Conservation (phyloP, 257 asterid genomes). For the Rehmannia glutinosa region DNA sequence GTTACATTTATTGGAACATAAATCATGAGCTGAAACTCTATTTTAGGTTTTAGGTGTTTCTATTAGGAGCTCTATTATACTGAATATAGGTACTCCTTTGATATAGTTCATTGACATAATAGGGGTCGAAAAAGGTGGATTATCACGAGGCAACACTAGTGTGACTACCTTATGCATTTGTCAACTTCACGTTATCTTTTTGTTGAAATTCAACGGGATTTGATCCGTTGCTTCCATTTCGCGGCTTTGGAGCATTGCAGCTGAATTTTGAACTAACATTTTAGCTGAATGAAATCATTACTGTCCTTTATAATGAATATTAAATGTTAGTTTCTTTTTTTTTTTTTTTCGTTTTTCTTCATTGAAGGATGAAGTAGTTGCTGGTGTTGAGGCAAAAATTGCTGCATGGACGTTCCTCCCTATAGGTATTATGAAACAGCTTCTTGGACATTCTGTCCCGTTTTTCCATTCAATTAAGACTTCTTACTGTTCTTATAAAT, state of each 20-base stretch:
- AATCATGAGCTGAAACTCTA: too few species aligned
- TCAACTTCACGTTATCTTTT: not conserved
- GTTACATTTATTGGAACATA: too few species aligned
- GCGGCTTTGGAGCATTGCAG: not conserved
- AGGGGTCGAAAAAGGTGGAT: too few species aligned
- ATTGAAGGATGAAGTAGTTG: conserved; percentile 64
- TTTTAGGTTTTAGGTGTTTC: too few species aligned
- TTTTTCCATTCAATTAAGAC: not conserved
- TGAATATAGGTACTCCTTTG: too few species aligned
- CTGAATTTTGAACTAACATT: not conserved
- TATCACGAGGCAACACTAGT: too few species aligned
- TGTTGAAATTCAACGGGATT: too few species aligned
- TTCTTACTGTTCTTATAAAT: not conserved
- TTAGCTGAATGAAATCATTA: not conserved
- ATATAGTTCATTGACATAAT: too few species aligned
- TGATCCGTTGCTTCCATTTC: too few species aligned
- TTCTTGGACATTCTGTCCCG: not conserved
- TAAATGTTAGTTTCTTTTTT: not conserved
- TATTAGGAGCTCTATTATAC: too few species aligned
- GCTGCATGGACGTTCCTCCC: conserved; percentile 98
- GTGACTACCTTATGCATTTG: not conserved
- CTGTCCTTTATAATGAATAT: not conserved
- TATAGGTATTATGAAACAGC: conserved; percentile 41
- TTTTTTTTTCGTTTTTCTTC: not conserved
- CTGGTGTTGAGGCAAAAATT: conserved; percentile 58